Percentiles rank a stretch among this genome's conserved stretches.
phyloP scores from a whole-genome alignment of 192 early-diverging fungal genomes.

The Cetraspora pellucida region DNA sequence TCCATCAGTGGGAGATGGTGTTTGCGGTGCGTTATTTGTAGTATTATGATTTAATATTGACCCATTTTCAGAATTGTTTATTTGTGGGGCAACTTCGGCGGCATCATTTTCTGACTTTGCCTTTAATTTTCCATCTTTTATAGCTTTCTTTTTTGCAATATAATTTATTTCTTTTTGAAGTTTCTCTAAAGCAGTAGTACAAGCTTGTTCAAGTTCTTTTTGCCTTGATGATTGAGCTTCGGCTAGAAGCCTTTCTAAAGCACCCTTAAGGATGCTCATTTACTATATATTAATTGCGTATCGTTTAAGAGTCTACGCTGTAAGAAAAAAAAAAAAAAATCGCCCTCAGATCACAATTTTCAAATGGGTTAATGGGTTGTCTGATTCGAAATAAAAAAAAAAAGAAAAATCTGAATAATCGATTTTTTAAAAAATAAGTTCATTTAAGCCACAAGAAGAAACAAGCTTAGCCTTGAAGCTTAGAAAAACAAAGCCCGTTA shows the following conservation, averaged over 20 bases:
- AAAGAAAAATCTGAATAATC: too few relatives aligned
- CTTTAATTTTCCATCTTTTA: slow-evolving; percentile 1
- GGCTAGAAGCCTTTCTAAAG: slow-evolving; percentile 49
- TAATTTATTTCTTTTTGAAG: slow-evolving; percentile 41
- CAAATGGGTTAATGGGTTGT: too few relatives aligned
- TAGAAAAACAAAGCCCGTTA: too few relatives aligned
- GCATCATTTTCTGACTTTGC: neutral
- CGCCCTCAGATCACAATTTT: too few relatives aligned
- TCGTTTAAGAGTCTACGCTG: too few relatives aligned
- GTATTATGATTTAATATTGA: neutral
- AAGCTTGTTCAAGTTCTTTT: slow-evolving; percentile 42
- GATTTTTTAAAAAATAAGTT: too few relatives aligned
- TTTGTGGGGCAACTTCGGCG: slow-evolving; percentile 29
- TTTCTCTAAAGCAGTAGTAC: slow-evolving; percentile 41
- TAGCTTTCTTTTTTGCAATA: slow-evolving; percentile 29
- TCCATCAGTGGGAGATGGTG: neutral
- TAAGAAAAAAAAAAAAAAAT: too few relatives aligned
- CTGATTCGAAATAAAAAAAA: too few relatives aligned
- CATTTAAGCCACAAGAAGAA: too few relatives aligned
- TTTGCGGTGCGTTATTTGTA: too few relatives aligned
- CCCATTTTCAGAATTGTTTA: neutral
- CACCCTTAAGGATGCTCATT: slow-evolving; percentile 52
- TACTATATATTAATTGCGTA: neutral
- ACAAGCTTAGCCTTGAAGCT: too few relatives aligned
- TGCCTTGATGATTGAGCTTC: slow-evolving; percentile 48